Percentiles rank a stretch among this genome's conserved stretches.
phyloP scores from a whole-genome alignment of 2,329 filamentous ascomycete species.

The Zalaria obscura region DNA sequence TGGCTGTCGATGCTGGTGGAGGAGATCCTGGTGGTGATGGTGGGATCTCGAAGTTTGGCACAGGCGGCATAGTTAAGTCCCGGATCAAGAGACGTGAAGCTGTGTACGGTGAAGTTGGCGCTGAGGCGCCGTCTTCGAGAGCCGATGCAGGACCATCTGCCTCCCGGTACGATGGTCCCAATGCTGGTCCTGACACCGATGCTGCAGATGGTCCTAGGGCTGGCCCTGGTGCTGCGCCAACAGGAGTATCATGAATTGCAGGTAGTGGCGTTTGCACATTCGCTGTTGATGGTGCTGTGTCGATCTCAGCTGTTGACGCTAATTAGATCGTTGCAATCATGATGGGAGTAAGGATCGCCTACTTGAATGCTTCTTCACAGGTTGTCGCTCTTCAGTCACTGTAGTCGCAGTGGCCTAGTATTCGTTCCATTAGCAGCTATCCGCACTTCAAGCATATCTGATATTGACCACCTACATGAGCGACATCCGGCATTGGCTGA shows the following conservation, averaged over 20 bases:
- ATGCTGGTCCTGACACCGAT: constrained; percentile 6
- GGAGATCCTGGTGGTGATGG: constrained; percentile 50
- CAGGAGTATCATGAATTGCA: constrained; percentile 1
- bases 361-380: no score
- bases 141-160: background rate
- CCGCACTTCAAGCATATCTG: constrained; percentile 16
- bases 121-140: constrained; percentile 9
- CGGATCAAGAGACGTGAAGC: constrained; percentile 49
- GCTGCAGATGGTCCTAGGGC: constrained; percentile 3
- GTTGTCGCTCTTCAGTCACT: no score
- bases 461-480: constrained; percentile 23
- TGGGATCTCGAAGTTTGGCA: constrained; percentile 62
- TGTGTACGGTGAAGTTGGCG: constrained; percentile 49
- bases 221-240: constrained; percentile 2
- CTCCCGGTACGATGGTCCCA: constrained; percentile 1
- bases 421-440: constrained; percentile 31
- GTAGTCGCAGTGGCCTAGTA: constrained; percentile 1
- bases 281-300: no score
- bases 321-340: no score
- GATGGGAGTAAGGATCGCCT: no score
- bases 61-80: constrained; percentile 57
- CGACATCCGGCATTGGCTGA: constrained; percentile 12
- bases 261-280: background rate
- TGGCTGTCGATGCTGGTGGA: constrained; percentile 27
- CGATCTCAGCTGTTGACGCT: no score